Base-by-base conservation (phyloP, 441 rosid genomes). In the Gossypium aridum region DNA sequence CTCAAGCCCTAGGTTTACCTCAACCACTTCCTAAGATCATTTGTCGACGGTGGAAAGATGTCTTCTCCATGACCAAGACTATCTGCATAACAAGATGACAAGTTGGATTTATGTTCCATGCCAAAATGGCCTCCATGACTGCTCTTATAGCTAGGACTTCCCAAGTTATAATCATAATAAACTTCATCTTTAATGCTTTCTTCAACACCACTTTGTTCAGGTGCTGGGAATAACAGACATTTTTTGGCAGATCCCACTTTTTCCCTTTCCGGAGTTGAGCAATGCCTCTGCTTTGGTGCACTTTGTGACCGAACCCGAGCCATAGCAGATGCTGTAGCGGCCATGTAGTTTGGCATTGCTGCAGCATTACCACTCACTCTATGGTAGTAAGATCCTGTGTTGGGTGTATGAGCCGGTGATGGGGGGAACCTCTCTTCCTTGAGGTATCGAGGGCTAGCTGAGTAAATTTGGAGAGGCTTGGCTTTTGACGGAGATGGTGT, bases 311-410 rank as follows among this genome's bases (percentile, higher is more conserved):
- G 75, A 39, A 70, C 25, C 54, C 84, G 73, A 19, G 92, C 86
- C 71, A 65, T 75, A 60, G 90, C 66, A 1, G 89, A 84, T 49
- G 81, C 87, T 8, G 92, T 89, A 34, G 84, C 80, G 1, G 87
- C 82, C 90, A 87, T 89, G 76, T 88, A 88, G 78, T 77, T 81
- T 1, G 92, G 90, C 55, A 10, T 16, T n/a, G 79, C 31, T 20
- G 74, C 68, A 54, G 75, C 63, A 59, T 20, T 72, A 49, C 72
- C 49, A 57, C 78, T 5, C 60, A 64, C 64, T 59, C 54, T 73
- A 56, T 69, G 70, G 61, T 19, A 3, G n/a, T 45, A 13, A 14
- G 28, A 34, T 26, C 54, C 56, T 14, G 66, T 5, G 53, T 28
- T 60, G 3, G 57, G 76, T 19, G 45, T 70, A 53, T 77, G 43